A percentile compares a stretch with the other conserved stretches of the same genome.
Conservation (phyloP, 345 rosid genomes). For the Psidium guajava region DNA sequence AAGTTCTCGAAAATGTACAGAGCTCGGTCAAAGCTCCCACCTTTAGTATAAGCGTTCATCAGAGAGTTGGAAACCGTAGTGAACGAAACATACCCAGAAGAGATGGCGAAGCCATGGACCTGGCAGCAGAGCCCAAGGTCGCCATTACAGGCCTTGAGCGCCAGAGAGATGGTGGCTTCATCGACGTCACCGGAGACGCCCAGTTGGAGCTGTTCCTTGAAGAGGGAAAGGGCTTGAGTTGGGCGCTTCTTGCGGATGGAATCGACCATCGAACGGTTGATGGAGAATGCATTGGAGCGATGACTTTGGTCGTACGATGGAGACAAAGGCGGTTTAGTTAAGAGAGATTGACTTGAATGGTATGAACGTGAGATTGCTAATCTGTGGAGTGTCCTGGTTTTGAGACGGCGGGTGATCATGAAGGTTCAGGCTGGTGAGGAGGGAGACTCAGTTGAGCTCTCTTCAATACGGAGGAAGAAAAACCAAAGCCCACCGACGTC, state of each 20-base stretch:
- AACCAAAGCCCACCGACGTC: background rate
- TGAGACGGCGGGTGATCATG: conserved; percentile 16
- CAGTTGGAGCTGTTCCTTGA: conserved; percentile 29
- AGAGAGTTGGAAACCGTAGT: conserved; percentile 53
- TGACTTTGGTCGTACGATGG: conserved; percentile 26
- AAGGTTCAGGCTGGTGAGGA: background rate
- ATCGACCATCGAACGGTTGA: conserved; percentile 30
- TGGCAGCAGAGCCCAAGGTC: conserved; percentile 42
- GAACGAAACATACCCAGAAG: conserved; percentile 46
- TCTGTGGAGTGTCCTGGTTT: background rate
- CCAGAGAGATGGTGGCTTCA: conserved; percentile 46
- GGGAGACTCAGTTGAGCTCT: background rate
- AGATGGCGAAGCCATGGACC: conserved; percentile 57
- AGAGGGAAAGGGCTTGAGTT: conserved; percentile 20
- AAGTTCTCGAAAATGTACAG: conserved; percentile 51
- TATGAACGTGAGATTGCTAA: background rate
- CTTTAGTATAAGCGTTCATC: conserved; percentile 63
- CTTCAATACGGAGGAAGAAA: background rate
- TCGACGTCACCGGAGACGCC: conserved; percentile 16
- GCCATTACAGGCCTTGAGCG: conserved; percentile 58
- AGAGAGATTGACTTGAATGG: background rate
- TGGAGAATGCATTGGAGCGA: conserved; percentile 3
- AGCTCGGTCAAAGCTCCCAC: conserved; percentile 37
- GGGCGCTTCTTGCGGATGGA: conserved; percentile 20
- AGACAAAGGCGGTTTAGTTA: background rate